Evolutionary conservation across 1,284 basidiomycete species (phyloP).

Genomic region (Marasmius fiardii): DNA sequence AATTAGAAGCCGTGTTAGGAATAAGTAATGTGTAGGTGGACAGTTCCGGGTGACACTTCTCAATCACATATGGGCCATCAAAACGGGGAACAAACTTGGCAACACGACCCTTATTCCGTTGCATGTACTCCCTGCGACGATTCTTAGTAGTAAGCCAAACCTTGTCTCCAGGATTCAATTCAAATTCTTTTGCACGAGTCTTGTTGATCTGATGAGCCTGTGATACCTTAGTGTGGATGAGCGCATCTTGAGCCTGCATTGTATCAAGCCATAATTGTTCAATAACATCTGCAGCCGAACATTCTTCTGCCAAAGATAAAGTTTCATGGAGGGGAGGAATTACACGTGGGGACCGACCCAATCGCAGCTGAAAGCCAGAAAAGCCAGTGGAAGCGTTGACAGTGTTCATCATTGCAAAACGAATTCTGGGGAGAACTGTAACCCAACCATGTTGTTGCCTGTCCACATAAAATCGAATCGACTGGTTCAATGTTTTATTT

Average conservation of each 20-base stretch:
- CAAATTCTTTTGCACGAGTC: constrained; percentile 3
- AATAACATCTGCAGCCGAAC: constrained; percentile 2
- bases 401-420: constrained; percentile 37
- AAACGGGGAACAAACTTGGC: constrained; percentile 25
- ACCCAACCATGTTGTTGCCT: constrained; percentile 42
- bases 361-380: constrained; percentile 31
- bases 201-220: constrained; percentile 19
- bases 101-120: constrained; percentile 13
- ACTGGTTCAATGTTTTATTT: constrained; percentile 35
- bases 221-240: constrained; percentile 11
- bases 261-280: constrained; percentile 3
- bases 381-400: constrained; percentile 28
- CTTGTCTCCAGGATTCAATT: constrained; percentile 14
- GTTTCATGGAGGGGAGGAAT: constrained; percentile 20
- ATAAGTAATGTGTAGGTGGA: constrained; percentile 22
- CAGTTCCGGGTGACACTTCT: constrained; percentile 12
- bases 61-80: constrained; percentile 19
- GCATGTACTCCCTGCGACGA: constrained; percentile 13
- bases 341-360: constrained; percentile 21
- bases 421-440: constrained; percentile 26
- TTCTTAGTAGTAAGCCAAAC: constrained; percentile 17
- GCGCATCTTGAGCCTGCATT: constrained; percentile 11
- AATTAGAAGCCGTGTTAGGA: constrained; percentile 7
- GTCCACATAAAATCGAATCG: constrained; percentile 32
- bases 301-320: background rate